Conservation (phyloP, 306 rosid species). For the Vicia villosa region DNA sequence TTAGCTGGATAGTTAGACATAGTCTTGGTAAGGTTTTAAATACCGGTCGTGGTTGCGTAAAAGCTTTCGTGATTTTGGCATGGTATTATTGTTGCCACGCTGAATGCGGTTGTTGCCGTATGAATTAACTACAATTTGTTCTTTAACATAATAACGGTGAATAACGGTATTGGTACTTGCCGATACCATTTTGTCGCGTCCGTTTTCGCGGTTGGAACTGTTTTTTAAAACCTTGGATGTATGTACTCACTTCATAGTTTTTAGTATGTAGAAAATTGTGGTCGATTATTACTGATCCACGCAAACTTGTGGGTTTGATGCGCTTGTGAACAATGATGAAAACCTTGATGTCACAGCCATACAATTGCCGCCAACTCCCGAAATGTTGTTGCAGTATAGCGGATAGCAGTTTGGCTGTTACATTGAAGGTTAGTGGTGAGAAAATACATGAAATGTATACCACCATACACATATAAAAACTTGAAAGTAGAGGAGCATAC, state of each 20-base stretch:
- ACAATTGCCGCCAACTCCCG: not conserved
- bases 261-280: not conserved
- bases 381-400: not conserved
- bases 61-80: no score
- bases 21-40: not conserved
- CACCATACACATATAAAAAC: not conserved
- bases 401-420: not conserved
- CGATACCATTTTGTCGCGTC: no score
- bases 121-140: no score
- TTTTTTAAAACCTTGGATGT: no score
- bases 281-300: not conserved
- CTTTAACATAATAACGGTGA: no score
- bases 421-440: not conserved
- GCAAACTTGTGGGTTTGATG: not conserved
- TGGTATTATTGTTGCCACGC: no score
- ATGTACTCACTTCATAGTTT: not conserved
- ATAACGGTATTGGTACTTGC: no score
- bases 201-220: no score
- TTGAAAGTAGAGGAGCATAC: not conserved
- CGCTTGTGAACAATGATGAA: not conserved
- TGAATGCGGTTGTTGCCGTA: no score
- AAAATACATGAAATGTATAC: not conserved
- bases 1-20: constrained; percentile 15
- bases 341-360: not conserved
- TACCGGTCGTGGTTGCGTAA: no score